These are phyloP conservation scores for Avicennia marina DNA, from an alignment of 257 asterid genomes.

Conservation along the genomic window DNA sequence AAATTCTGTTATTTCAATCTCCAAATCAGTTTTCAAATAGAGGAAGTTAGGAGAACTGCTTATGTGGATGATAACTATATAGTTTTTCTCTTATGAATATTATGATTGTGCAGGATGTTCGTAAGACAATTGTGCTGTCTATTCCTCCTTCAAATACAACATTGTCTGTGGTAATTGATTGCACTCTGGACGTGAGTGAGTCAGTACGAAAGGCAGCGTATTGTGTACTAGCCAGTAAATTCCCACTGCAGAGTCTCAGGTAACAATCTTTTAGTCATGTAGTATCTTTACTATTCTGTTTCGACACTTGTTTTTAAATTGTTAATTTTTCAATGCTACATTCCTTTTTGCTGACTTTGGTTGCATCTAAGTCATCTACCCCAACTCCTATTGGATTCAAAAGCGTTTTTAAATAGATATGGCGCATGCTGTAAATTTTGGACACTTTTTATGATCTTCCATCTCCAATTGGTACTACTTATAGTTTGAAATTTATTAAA, in stretches of 20 bases:
- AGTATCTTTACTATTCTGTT: neutral
- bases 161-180: slow-evolving; percentile 56
- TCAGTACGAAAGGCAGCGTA: slow-evolving; percentile 86
- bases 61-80: neutral
- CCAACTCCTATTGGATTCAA: neutral
- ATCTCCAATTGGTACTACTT: too few species aligned
- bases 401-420: neutral
- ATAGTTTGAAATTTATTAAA: too few species aligned
- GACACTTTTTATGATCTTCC: neutral
- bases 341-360: neutral
- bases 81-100: neutral
- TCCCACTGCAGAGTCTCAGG: slow-evolving; percentile 93
- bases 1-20: neutral
- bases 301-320: neutral
- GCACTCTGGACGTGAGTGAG: slow-evolving; percentile 85
- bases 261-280: slow-evolving; percentile 20
- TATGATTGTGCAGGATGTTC: slow-evolving; percentile 64
- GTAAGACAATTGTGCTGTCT: slow-evolving; percentile 72
- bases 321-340: neutral
- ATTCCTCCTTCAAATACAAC: slow-evolving; percentile 81
- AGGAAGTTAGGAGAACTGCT: neutral
- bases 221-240: slow-evolving; percentile 68
- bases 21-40: neutral
- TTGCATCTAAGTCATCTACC: slow-evolving; percentile 4
- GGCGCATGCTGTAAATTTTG: neutral